phyloP scores from a whole-genome alignment of 2,329 filamentous ascomycete species.

The Fusarium avenaceum region DNA sequence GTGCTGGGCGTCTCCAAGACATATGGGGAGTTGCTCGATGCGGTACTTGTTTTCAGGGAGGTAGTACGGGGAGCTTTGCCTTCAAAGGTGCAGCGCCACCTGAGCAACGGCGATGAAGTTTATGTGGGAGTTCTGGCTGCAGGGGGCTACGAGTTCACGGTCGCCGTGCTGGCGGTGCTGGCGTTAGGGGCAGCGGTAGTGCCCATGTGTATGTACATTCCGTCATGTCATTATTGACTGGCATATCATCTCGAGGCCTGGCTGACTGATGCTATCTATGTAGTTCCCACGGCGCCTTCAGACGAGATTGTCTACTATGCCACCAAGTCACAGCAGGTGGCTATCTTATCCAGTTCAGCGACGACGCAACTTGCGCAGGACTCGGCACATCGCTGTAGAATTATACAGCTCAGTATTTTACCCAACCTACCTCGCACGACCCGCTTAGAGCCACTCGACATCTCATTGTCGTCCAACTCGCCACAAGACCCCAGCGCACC shows the following conservation, averaged over 20 bases:
- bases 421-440: neutral
- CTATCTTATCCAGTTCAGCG: neutral
- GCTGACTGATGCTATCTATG: neutral
- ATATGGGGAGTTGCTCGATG: neutral
- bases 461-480: neutral
- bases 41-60: neutral
- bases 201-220: neutral
- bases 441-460: neutral
- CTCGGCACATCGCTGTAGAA: neutral
- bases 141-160: slow-evolving; percentile 4
- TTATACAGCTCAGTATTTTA: neutral
- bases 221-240: neutral
- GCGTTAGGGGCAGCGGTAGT: neutral
- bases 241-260: no score
- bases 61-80: neutral
- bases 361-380: neutral
- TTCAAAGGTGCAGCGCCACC: neutral
- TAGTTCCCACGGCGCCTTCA: neutral
- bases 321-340: neutral
- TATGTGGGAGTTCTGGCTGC: neutral
- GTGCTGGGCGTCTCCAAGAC: neutral
- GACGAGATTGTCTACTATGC: slow-evolving; percentile 3
- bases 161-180: neutral
- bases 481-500: neutral
- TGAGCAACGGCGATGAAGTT: neutral